These are phyloP conservation scores for Acanthamoeba sp. DNA, from an alignment of 208 protist species.

Conservation along the genomic window DNA sequence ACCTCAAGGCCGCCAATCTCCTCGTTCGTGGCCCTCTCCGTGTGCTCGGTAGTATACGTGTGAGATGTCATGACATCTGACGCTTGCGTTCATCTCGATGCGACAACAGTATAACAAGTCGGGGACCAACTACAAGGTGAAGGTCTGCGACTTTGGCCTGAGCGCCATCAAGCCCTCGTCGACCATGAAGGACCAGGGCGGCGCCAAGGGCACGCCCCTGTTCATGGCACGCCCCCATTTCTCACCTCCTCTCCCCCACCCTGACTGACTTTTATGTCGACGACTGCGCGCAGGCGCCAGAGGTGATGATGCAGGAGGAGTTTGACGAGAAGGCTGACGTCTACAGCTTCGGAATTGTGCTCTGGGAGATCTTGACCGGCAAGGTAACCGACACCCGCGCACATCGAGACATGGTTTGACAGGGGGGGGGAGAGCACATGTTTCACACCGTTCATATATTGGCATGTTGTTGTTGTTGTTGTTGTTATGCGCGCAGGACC, in stretches of 20 bases:
- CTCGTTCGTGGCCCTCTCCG: constrained; percentile 16
- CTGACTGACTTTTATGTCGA: too few species aligned
- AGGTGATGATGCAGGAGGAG: constrained; percentile 45
- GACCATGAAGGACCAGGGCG: constrained; percentile 32
- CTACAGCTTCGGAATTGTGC: constrained; percentile 25
- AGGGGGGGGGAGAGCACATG: too few species aligned
- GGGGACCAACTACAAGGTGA: constrained; percentile 39
- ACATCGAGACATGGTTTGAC: too few species aligned
- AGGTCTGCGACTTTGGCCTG: constrained; percentile 83
- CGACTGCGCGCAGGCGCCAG: neutral
- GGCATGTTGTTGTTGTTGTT: too few species aligned
- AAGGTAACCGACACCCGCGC: too few species aligned
- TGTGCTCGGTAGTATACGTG: too few species aligned
- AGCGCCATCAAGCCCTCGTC: constrained; percentile 74
- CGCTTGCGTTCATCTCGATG: too few species aligned
- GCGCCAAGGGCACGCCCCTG: constrained; percentile 8
- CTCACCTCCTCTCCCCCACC: too few species aligned
- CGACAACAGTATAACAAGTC: neutral
- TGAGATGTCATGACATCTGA: too few species aligned
- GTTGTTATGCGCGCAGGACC: neutral
- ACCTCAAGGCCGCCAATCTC: constrained; percentile 82
- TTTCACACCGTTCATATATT: too few species aligned
- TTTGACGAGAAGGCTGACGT: constrained; percentile 46
- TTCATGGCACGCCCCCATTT: neutral
- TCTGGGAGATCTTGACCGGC: neutral